Evolutionary conservation across 192 early-diverging fungal species (phyloP).

Genomic region (Backusella tarrabulga): DNA sequence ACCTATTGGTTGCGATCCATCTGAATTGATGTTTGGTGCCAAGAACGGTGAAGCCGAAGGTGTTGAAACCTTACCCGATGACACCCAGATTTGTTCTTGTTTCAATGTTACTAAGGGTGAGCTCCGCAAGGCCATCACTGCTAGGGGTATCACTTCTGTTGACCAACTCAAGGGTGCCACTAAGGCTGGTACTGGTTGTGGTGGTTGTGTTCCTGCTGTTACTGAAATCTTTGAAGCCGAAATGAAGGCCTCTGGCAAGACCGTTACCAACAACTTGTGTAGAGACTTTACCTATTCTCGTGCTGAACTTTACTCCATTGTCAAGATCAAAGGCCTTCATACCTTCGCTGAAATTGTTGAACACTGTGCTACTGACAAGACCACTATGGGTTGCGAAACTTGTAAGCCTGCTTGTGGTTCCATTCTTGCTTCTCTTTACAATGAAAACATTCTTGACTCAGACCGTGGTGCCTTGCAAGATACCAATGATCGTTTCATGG

Average conservation of each 20-base stretch:
- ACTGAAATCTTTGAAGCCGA: conserved; percentile 59
- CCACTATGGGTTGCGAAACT: conserved; percentile 53
- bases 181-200: conserved; percentile 54
- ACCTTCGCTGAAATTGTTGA: conserved; percentile 54
- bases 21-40: conserved; percentile 54
- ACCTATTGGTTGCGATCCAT: conserved; percentile 46
- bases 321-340: conserved; percentile 52
- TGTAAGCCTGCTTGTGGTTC: conserved; percentile 66
- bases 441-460: conserved; percentile 62
- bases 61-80: conserved; percentile 58
- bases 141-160: conserved; percentile 21
- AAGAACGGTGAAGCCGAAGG: conserved; percentile 36
- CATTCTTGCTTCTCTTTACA: conserved; percentile 62
- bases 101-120: conserved; percentile 68
- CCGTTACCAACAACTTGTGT: conserved; percentile 56
- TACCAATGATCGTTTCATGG: conserved; percentile 68
- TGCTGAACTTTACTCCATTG: conserved; percentile 59
- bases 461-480: conserved; percentile 52
- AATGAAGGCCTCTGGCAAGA: conserved; percentile 53
- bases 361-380: conserved; percentile 36
- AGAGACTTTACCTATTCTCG: conserved; percentile 61
- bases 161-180: conserved; percentile 17
- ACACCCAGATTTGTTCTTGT: conserved; percentile 70
- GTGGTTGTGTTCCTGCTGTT: conserved; percentile 53
- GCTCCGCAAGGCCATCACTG: conserved; percentile 51